Conservation (phyloP, 306 rosid species). For the Vigna radiata region DNA sequence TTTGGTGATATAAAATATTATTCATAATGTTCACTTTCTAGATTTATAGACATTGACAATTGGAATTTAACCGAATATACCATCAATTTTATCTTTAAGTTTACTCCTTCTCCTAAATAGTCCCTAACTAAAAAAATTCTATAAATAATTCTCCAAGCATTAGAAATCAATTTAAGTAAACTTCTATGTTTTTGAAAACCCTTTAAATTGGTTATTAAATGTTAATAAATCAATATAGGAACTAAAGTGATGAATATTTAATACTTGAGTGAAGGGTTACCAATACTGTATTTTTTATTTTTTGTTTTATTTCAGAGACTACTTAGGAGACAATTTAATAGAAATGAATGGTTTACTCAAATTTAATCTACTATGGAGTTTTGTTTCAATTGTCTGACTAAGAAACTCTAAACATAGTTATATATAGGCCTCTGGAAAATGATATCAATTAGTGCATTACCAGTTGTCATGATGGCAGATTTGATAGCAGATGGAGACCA, state of each 20-base stretch:
- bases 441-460: constrained; percentile 39
- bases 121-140: no score
- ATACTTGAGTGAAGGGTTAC: no score
- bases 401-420: neutral
- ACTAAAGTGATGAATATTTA: no score
- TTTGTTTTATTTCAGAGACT: neutral
- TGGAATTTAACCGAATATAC: neutral
- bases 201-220: neutral
- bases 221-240: neutral
- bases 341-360: neutral
- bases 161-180: neutral
- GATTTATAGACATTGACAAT: neutral
- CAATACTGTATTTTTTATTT: no score
- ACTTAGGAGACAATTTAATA: neutral
- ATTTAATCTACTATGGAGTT: neutral
- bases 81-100: neutral
- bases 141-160: no score
- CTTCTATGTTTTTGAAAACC: neutral
- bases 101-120: no score
- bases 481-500: constrained; percentile 89
- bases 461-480: constrained; percentile 93
- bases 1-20: neutral
- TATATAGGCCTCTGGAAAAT: constrained; percentile 26
- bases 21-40: constrained; percentile 3
- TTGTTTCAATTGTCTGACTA: constrained; percentile 1